Evolutionary conservation across 208 protist species (phyloP), one percentile per base, ranked within the genome.

Genomic region (Acanthamoeba pearcei): DNA sequence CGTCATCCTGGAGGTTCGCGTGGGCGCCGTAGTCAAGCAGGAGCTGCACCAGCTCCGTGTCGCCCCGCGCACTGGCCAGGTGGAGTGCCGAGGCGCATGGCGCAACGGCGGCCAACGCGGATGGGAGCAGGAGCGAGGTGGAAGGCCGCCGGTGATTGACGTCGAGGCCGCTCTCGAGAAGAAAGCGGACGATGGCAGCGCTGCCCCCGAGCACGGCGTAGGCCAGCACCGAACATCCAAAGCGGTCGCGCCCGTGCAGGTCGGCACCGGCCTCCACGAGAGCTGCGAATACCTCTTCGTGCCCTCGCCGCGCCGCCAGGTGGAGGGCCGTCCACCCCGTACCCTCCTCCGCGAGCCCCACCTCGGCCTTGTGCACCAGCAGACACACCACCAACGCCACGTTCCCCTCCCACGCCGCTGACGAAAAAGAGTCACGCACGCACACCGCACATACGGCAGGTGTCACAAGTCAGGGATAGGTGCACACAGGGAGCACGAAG

Each of bases 361-460:
- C 70, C 19, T 35, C 70, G 38, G 70, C 70, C n/a, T n/a, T n/a
- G 38, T 78, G 70, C 5, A 42, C 29, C 10, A 78, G 70, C 70
- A 78, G 29, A n/a, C 12, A 49, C 70, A 78, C 70, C 70, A 78
- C 70, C 70, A 78, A 3, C n/a, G 32, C 70, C 70, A 78, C 70
- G 70, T 78, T 35, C 29, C 70, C 70, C 38, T 78, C 70, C 70
- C 70, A 78, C 70, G 70, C 70, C 70, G 70, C 70, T 78, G 70
- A 1, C 13, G n/a, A n/a, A n/a, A 66, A 10, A 27, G 22, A 66
- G 12, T 1, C 51, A 17, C 9, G 15, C 51, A 55, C 51, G 9
- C 51, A 17, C 51, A 0, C 51, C 51, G 51, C 51, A 55, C 51
- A 10, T 17, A 55, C 51, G 51, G 9, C 15, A 17, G 2, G 9